phyloP scores from a whole-genome alignment of 768 basidiomycete species.

The Trametes meyenii region DNA sequence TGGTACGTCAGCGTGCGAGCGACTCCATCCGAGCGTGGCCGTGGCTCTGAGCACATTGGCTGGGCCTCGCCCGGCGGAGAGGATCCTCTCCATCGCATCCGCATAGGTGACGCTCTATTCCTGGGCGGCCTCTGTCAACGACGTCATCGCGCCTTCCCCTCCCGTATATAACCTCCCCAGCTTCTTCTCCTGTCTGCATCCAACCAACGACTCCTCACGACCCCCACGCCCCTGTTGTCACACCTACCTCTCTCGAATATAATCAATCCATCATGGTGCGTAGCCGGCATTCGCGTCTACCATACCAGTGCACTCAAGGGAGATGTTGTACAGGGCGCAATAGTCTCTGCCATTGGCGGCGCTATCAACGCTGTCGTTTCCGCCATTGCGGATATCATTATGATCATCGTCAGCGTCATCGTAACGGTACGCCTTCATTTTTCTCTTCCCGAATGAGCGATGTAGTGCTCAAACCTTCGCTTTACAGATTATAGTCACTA shows the following conservation, averaged over 20 bases:
- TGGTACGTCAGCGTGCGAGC: slow-evolving; percentile 11
- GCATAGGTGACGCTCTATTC: slow-evolving; percentile 9
- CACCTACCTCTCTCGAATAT: background rate
- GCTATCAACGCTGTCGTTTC: slow-evolving; percentile 62
- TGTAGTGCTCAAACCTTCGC: background rate
- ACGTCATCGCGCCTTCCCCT: slow-evolving; percentile 6
- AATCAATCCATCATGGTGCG: slow-evolving; percentile 20
- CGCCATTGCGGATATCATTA: slow-evolving; percentile 60
- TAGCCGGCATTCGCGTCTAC: background rate
- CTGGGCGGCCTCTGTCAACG: background rate
- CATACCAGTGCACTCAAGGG: background rate
- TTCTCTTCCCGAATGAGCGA: background rate
- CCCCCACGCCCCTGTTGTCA: background rate
- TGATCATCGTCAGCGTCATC: slow-evolving; percentile 61
- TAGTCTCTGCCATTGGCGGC: slow-evolving; percentile 65
- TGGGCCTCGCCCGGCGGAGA: background rate
- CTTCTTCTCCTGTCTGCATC: background rate
- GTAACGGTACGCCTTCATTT: slow-evolving; percentile 51
- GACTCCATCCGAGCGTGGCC: background rate
- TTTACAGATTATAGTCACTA: slow-evolving; percentile 61
- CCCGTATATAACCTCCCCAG: slow-evolving; percentile 7
- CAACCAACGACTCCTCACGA: slow-evolving; percentile 18
- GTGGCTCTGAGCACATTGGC: background rate
- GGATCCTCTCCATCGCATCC: slow-evolving; percentile 4
- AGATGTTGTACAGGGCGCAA: slow-evolving; percentile 48